Base-by-base conservation (phyloP, 1,139 yeast species). In the Geotrichum histeridarum region DNA sequence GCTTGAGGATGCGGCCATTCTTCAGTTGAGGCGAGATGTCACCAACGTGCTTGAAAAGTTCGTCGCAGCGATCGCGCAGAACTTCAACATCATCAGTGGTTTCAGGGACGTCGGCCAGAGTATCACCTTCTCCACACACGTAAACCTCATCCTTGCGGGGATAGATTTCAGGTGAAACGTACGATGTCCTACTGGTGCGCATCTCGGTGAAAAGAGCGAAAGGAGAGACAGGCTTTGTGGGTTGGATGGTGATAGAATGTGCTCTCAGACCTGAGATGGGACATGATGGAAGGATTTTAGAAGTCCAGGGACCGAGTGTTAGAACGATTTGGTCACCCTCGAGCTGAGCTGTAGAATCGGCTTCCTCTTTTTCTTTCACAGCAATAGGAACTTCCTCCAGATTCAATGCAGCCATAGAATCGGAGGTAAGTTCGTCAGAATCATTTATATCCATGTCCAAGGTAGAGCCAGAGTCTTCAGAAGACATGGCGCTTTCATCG, bases 51-150 rank as follows among this genome's bases (percentile, higher is more conserved):
- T 79, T 78, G 69, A 86, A 91, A 57, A 93, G 75, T 61, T 87
- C 91, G 64, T 90, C 96, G 74, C 98, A 93, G 68, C 88, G 86
- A 50, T 85, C 86, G 55, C 84, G 80, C 44, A 88, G 90, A 36
- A 91, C 95, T 68, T 86, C 90, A 32, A 93, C 96, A 61, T 90
- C 95, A 66, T 89, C 96, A 0, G 96, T 87, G 0, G 95, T 86
- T 64, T 89, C 97, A 1, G 99, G 99, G 41, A 93, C 82, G 54
- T 88, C 91, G 33, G 86, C 95, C 7, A 86, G 78, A 1, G 93
- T 84, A 67, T 91, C 97, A 44, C 97, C 96, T 70, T 93, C 99
- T 49, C 99, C 99, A 72, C 99, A 93, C 1, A 93, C 94, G 65
- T 91, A 93, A 36, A 93, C 95, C 70, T 93, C 99, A 70, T 93